These are phyloP conservation scores for Termitomyces sp. DNA, from an alignment of 1,284 basidiomycete genomes.

Conservation along the genomic window DNA sequence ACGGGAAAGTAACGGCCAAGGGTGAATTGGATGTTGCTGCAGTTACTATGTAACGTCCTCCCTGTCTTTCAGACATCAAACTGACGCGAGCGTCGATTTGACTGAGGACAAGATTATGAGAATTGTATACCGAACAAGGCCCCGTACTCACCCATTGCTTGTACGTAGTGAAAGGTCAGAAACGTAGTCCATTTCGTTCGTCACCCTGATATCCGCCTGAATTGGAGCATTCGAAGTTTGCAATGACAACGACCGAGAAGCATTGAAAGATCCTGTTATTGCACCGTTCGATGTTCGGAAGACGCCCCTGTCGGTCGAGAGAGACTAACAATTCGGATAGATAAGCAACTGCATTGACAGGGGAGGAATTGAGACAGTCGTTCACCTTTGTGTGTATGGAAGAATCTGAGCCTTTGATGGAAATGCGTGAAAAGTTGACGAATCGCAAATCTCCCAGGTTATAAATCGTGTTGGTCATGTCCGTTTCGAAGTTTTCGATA, in stretches of 20 bases:
- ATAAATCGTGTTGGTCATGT: conserved; percentile 32
- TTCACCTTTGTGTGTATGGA: conserved; percentile 28
- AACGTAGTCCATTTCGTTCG: conserved; percentile 19
- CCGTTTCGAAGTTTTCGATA: conserved; percentile 36
- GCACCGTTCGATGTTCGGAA: conserved; percentile 28
- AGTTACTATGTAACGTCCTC: conserved; percentile 27
- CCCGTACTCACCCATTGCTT: conserved; percentile 29
- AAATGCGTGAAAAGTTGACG: conserved; percentile 28
- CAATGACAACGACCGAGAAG: conserved; percentile 27
- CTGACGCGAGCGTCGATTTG: conserved; percentile 20
- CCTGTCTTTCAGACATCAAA: conserved; percentile 13
- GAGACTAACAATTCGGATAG: conserved; percentile 19
- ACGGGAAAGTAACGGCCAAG: conserved; percentile 30
- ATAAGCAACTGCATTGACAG: background rate
- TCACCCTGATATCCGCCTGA: conserved; percentile 25
- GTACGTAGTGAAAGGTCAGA: conserved; percentile 29
- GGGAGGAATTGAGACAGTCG: background rate
- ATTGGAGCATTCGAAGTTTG: conserved; percentile 34
- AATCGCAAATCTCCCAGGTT: conserved; percentile 22
- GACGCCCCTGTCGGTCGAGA: conserved; percentile 24
- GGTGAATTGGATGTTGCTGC: conserved; percentile 32
- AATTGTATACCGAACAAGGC: background rate
- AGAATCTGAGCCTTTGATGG: conserved; percentile 28
- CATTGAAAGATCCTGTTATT: conserved; percentile 35
- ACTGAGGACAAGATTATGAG: conserved; percentile 8